Base-by-base conservation (phyloP, 371 early-diverging fungal genomes). In the Apophysomyces trapeziformis region DNA sequence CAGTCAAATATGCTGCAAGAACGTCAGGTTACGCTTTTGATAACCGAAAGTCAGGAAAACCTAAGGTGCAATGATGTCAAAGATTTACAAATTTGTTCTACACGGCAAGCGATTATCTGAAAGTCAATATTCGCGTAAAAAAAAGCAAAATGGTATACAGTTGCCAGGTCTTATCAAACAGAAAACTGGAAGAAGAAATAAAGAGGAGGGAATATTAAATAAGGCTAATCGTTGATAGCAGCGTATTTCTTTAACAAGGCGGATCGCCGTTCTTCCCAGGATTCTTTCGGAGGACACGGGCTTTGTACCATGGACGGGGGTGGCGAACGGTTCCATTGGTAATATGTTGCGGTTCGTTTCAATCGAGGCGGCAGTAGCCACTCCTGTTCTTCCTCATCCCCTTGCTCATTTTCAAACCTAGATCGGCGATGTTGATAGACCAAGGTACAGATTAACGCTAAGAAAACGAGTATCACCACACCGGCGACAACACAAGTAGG, bases 301-400 rank as follows among this genome's bases (percentile, higher is more conserved):
- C 13, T 32, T 45, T 41, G 58, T 38, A 16, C n/a, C 46, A 36
- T 38, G 36, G 59, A 46, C 13, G 44, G 66, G 21, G 70, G 73
- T 61, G 70, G 68, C 14, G 70, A 66, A 56, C 66, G 63, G 57
- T 79, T 76, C 79, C 79, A 79, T 61, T 74, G 72, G 54, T 79
- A 79, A 68, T 65, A 79, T 0, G 76, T 76, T 4, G 70, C 9
- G 16, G 76, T 74, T 38, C 72, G 71, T 67, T 65, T 59, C 39
- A 73, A 41, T 14, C 58, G 57, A 35, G 63, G 59, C 37, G 60
- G 38, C 41, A 35, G 46, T 14, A 35, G 32, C n/a, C 69, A 18
- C 21, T 68, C 65, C 16, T 64, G 63, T 56, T 69, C 70, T 50
- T 73, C 75, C n/a, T 72, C 74, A 8, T 65, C 50, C 36, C 50